Base-by-base conservation (phyloP, 106 monocot genomes). In the Dioscorea alata region DNA sequence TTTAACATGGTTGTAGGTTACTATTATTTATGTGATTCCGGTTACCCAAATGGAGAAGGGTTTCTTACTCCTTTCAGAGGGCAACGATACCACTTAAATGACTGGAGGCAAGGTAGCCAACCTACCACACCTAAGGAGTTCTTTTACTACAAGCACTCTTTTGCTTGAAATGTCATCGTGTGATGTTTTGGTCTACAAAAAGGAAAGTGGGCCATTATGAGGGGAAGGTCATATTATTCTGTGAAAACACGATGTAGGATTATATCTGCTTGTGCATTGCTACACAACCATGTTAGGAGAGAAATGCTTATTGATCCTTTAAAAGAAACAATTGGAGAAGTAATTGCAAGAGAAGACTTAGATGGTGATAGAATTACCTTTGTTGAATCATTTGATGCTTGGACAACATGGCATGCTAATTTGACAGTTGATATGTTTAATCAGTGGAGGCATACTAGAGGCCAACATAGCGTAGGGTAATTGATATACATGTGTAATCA, bases 181-280 rank as follows among this genome's bases (percentile, higher is more conserved):
- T n/a, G n/a, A n/a, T n/a, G n/a, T n/a, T n/a, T n/a, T n/a, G n/a
- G n/a, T n/a, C n/a, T n/a, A n/a, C n/a, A n/a, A n/a, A n/a, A n/a
- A 48, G 23, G 20, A 6, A 60, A 48, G 24, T 71, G 60, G 71
- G 23, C 21, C 18, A 49, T 71, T 28, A 1, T 71, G 12, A 71
- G 59, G n/a, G 62, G 33, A 4, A 61, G 13, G 25, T n/a, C 48
- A 24, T 71, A 48, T 60, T 71, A 71, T 60, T 60, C 23, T 35
- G 48, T 71, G 13, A n/a, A 71, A 71, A 21, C n/a, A 71, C 48
- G 22, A 71, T 71, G 59, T 49, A 21, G 60, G 12, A 71, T 71
- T 4, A 71, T 71, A 6, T 13, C 21, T 12, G 60, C 59, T 42
- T 71, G 71, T 71, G 62, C 62, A 62, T 32, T 28, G 24, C 25